A percentile compares a stretch with the other conserved stretches of the same genome.
phyloP scores from a whole-genome alignment of 192 early-diverging fungal genomes.

The Rhizoclosmatium globosum region DNA sequence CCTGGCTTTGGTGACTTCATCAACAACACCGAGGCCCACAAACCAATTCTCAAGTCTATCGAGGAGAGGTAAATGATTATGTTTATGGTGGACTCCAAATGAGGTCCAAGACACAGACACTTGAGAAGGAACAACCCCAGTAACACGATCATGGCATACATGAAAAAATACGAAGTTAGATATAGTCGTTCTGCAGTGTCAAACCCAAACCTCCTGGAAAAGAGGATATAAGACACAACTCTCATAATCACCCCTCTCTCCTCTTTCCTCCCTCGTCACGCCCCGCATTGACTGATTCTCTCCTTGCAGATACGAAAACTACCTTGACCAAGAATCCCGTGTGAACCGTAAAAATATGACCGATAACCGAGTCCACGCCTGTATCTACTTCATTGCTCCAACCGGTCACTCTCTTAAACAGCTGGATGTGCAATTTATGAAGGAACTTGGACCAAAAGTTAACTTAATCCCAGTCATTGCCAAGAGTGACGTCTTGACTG shows the following conservation, averaged over 20 bases:
- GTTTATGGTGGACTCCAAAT: neutral
- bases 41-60: conserved; percentile 92
- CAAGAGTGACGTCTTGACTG: conserved; percentile 97
- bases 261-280: too few species aligned
- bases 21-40: conserved; percentile 83
- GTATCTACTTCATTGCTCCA: conserved; percentile 98
- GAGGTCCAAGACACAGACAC: too few species aligned
- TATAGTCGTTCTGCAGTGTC: too few species aligned
- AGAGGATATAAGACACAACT: too few species aligned
- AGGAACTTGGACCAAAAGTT: conserved; percentile 89
- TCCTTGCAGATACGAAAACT: conserved; percentile 83
- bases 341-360: conserved; percentile 64
- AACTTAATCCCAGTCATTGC: conserved; percentile 99
- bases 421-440: conserved; percentile 97
- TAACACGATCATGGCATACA: too few species aligned
- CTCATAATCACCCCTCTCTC: too few species aligned
- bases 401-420: conserved; percentile 94
- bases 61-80: conserved; percentile 90
- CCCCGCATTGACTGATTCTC: neutral
- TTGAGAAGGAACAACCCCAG: too few species aligned
- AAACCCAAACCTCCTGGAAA: too few species aligned
- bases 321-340: conserved; percentile 84
- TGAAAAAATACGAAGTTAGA: too few species aligned
- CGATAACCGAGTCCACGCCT: conserved; percentile 88
- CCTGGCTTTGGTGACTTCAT: conserved; percentile 81